Evolutionary conservation across 176 grass and related monocot genomes (phyloP).

Genomic region (Aechmea fasciata): DNA sequence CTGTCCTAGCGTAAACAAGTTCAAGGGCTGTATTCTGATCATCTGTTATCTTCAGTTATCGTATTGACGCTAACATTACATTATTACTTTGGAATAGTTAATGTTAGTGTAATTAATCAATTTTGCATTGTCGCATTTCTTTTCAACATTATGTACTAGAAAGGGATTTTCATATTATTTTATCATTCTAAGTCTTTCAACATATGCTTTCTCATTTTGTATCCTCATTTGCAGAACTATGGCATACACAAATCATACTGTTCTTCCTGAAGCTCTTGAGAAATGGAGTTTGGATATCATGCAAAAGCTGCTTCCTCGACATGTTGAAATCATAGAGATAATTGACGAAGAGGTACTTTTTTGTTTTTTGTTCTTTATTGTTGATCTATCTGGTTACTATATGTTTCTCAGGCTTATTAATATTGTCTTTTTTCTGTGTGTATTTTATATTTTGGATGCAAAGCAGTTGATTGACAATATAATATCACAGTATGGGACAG

Average conservation of each 20-base stretch:
- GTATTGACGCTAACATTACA: too few relatives aligned
- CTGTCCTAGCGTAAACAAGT: too few relatives aligned
- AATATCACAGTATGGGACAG: constrained; percentile 56
- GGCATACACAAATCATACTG: constrained; percentile 97
- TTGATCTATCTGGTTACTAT: constrained; percentile 14
- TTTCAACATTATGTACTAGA: not conserved
- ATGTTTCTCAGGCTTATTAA: constrained; percentile 4
- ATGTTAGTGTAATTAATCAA: too few relatives aligned
- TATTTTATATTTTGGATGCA: constrained; percentile 15
- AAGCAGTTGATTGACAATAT: constrained; percentile 69
- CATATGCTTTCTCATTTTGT: not conserved
- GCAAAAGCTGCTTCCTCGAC: constrained; percentile 93
- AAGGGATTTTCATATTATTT: not conserved
- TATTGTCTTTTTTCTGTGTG: constrained; percentile 21
- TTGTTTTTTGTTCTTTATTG: constrained; percentile 6
- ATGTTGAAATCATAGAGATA: constrained; percentile 97
- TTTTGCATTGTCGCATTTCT: too few relatives aligned
- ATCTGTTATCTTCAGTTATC: too few relatives aligned
- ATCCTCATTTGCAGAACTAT: constrained; percentile 46
- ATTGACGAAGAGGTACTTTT: constrained; percentile 73
- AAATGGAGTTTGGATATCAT: constrained; percentile 98
- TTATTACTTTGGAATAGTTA: too few relatives aligned
- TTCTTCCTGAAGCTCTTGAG: constrained; percentile 98
- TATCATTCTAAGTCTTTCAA: not conserved
- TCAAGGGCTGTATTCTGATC: too few relatives aligned